Base-by-base conservation (phyloP, 768 basidiomycete species). In the Lactarius trivialis region DNA sequence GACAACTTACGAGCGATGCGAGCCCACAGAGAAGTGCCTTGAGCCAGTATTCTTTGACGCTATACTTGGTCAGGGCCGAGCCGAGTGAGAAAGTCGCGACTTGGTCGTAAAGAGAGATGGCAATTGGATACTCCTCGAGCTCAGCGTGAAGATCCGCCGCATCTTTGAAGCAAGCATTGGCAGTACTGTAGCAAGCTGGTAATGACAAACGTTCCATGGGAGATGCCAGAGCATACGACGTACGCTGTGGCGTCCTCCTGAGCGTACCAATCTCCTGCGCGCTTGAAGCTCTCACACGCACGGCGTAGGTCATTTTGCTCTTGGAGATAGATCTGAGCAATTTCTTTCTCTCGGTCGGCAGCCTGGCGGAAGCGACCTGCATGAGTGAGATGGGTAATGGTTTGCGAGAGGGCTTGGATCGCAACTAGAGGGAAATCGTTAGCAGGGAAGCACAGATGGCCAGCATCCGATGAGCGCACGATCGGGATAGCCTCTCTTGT, bases 41-140 rank as follows among this genome's bases (percentile, higher is more conserved):
- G 37, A 98, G 79, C 93, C 94, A 98, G 70, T 96, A 96, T 68
- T 98, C 97, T 76, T 98, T 98, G 68, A 98, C 97, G 65, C 90
- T 93, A 77, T 98, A 99, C 74, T 93, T 94, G n/a, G 97, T 98
- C 68, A 98, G 76, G 9, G 87, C 78, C 21, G 90, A 92, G 0
- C 75, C 76, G 48, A 98, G 79, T 9, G 89, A 91, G 71, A 89
- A 86, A 65, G 88, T 81, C 5, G 93, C 96, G 50, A 98, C 95
- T 70, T 88, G 85, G 70, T 94, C 91, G 68, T 96, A 99, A 63
- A 86, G 86, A 63, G 85, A 79, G 68, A 98, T 93, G 14, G 97
- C 95, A 65, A 84, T 80, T 15, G 83, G 78, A 72, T 86, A 98
- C 68, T 98, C 83, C 63, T 89, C 91, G 24, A 98, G 74, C 59